Conservation (phyloP, 208 protist genomes). For the Trypanosoma conorhini region DNA sequence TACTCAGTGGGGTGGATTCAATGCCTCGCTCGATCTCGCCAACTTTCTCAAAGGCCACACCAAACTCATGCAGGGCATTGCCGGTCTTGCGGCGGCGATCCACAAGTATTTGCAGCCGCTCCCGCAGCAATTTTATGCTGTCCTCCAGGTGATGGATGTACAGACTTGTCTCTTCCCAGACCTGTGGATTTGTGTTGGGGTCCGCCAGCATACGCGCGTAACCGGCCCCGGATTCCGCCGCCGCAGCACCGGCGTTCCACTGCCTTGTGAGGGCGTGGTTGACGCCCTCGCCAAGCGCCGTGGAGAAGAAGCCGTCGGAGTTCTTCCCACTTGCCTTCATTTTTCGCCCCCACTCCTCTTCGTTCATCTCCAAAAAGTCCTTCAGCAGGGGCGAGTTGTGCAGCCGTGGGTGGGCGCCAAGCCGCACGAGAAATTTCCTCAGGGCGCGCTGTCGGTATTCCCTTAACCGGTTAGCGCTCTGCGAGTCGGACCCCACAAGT, state of each 20-base stretch:
- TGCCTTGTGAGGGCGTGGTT: conserved; percentile 25
- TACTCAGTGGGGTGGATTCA: conserved; percentile 32
- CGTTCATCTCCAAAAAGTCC: conserved; percentile 74
- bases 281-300: conserved; percentile 25
- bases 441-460: conserved; percentile 83
- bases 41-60: conserved; percentile 43
- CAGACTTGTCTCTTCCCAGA: conserved; percentile 36
- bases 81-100: conserved; percentile 39
- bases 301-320: conserved; percentile 25
- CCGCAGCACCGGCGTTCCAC: conserved; percentile 17
- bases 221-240: neutral
- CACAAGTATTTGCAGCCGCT: conserved; percentile 45
- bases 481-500: conserved; percentile 31
- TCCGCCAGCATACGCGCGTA: conserved; percentile 19
- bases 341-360: conserved; percentile 67
- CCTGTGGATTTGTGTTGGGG: conserved; percentile 15
- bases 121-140: conserved; percentile 35
- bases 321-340: conserved; percentile 40
- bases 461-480: conserved; percentile 34
- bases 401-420: conserved; percentile 75
- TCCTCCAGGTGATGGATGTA: conserved; percentile 54
- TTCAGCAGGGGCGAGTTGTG: conserved; percentile 51
- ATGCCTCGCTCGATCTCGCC: conserved; percentile 57
- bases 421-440: conserved; percentile 70
- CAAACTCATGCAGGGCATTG: conserved; percentile 49